Percentiles rank a stretch among this genome's conserved stretches.
These are phyloP conservation scores for Yamadazyma diddensiae DNA, from an alignment of 1,139 yeast species.

Conservation along the genomic window DNA sequence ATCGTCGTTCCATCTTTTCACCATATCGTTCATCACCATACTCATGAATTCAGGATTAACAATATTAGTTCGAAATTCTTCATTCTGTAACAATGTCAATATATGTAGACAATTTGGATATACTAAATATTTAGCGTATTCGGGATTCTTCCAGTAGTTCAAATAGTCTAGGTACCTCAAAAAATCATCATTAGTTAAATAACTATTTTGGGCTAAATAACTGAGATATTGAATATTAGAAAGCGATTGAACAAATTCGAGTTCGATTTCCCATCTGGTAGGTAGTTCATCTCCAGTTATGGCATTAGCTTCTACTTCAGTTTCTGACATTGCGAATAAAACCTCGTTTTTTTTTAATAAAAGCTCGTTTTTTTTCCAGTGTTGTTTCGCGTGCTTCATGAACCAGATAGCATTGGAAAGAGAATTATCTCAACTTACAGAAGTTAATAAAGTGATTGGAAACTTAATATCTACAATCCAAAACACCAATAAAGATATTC, in stretches of 20 bases:
- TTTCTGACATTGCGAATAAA: conserved; percentile 3
- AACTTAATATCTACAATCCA: conserved; percentile 28
- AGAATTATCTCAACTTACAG: conserved; percentile 34
- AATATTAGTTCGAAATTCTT: conserved; percentile 53
- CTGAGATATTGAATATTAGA: conserved; percentile 75
- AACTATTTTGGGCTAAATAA: conserved; percentile 71
- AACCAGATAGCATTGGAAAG: conserved; percentile 33
- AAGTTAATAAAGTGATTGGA: conserved; percentile 30
- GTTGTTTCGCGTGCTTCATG: conserved; percentile 8
- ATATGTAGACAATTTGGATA: conserved; percentile 74
- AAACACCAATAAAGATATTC: conserved; percentile 26
- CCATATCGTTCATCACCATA: conserved; percentile 73
- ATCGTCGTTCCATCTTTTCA: conserved; percentile 52
- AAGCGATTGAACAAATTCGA: conserved; percentile 81
- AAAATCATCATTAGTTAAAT: conserved; percentile 58
- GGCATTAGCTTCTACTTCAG: conserved; percentile 6
- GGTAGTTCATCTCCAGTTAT: conserved; percentile 38
- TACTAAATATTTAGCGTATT: conserved; percentile 63
- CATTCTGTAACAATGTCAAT: conserved; percentile 54
- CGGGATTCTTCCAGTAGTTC: conserved; percentile 71
- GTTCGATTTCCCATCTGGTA: conserved; percentile 76
- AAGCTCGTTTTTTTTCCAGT: neutral
- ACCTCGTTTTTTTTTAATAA: too few species aligned
- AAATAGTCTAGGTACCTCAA: conserved; percentile 64
- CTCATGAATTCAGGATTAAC: conserved; percentile 58